Conservation (phyloP, 2,329 filamentous ascomycete genomes). For the Graphilbum ipis-grandicollis region DNA sequence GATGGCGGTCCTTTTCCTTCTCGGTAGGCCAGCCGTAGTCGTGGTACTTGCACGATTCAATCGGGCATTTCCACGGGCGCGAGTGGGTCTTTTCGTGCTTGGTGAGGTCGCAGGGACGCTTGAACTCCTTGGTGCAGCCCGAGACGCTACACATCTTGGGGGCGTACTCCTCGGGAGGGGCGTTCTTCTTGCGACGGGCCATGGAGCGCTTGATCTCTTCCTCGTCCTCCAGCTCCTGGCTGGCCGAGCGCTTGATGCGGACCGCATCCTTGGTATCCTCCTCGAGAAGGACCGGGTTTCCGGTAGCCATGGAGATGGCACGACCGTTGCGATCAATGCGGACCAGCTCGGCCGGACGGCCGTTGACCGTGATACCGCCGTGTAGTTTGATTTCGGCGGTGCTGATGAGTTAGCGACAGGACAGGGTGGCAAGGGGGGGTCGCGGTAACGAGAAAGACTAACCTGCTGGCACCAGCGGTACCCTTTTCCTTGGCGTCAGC, state of each 20-base stretch:
- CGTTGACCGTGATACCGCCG: slow-evolving; percentile 67
- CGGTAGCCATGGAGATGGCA: slow-evolving; percentile 59
- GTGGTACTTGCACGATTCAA: slow-evolving; percentile 74
- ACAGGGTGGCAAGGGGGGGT: too few relatives aligned
- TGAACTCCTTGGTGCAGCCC: slow-evolving; percentile 81
- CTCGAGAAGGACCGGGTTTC: slow-evolving; percentile 42
- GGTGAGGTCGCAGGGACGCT: slow-evolving; percentile 88
- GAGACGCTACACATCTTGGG: slow-evolving; percentile 60
- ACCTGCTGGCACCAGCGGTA: slow-evolving; percentile 37
- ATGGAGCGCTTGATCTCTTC: slow-evolving; percentile 79
- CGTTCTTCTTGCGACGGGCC: slow-evolving; percentile 90
- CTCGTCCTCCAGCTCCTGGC: slow-evolving; percentile 57
- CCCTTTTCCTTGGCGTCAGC: slow-evolving; percentile 54
- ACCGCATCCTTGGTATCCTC: slow-evolving; percentile 27
- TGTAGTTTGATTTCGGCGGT: slow-evolving; percentile 61
- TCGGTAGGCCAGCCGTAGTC: slow-evolving; percentile 88
- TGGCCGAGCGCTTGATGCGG: slow-evolving; percentile 48
- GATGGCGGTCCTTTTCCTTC: slow-evolving; percentile 90
- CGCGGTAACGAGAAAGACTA: too few relatives aligned
- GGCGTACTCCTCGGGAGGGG: slow-evolving; percentile 65
- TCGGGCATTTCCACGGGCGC: slow-evolving; percentile 84
- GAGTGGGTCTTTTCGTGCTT: slow-evolving; percentile 98
- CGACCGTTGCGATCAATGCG: slow-evolving; percentile 67
- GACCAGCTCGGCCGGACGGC: slow-evolving; percentile 69
- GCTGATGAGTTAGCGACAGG: slow-evolving; percentile 13